These are phyloP conservation scores for Suillus plorans DNA, from an alignment of 768 basidiomycete genomes.

Conservation along the genomic window DNA sequence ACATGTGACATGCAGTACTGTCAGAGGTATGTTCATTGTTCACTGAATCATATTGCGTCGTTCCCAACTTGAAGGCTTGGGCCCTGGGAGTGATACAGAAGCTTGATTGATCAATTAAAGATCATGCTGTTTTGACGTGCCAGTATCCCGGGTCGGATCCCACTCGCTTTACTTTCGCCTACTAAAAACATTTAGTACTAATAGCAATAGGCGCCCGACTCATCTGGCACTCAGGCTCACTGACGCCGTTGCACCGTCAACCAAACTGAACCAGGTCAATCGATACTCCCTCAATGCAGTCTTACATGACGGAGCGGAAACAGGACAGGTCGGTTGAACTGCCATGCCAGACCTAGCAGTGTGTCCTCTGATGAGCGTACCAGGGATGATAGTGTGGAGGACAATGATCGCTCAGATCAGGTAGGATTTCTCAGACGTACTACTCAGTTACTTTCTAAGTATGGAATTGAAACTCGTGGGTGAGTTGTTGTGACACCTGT, in stretches of 20 bases:
- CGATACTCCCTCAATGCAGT: neutral
- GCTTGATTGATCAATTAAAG: neutral
- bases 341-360: neutral
- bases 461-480: neutral
- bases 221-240: neutral
- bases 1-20: too few species aligned
- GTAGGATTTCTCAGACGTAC: neutral
- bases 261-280: neutral
- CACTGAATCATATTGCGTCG: neutral
- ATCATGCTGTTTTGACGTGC: neutral
- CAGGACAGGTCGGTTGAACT: neutral
- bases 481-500: neutral
- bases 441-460: neutral
- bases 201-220: neutral
- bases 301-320: neutral
- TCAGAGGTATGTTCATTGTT: too few species aligned
- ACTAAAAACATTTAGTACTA: neutral
- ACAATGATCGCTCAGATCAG: neutral
- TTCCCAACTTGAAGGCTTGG: neutral
- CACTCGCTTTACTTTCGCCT: neutral
- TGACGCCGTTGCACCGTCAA: neutral
- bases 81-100: neutral
- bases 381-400: slow-evolving; percentile 22
- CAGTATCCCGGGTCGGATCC: neutral
- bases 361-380: neutral